Percentiles rank a stretch among this genome's conserved stretches.
phyloP scores from a whole-genome alignment of 805 yeast species.

The Spathaspora sp. region DNA sequence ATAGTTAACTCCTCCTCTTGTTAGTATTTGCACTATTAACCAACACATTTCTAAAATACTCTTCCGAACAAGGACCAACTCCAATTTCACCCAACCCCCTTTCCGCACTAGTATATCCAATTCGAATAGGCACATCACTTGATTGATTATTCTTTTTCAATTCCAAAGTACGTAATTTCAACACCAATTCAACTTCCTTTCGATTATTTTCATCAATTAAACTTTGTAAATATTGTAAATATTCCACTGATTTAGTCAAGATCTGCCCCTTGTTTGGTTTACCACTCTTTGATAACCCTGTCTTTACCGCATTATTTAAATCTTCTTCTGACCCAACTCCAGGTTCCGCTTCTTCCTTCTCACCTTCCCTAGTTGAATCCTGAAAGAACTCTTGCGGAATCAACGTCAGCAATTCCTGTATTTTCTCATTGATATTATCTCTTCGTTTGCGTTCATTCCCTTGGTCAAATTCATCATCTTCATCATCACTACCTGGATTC shows the following conservation, averaged over 20 bases:
- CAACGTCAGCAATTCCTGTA: constrained; percentile 38
- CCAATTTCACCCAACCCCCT: constrained; percentile 72
- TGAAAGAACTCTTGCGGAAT: constrained; percentile 35
- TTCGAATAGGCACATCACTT: constrained; percentile 37
- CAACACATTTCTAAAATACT: constrained; percentile 23
- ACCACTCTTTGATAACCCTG: constrained; percentile 71
- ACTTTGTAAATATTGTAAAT: constrained; percentile 62
- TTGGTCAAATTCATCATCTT: constrained; percentile 21
- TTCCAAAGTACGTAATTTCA: constrained; percentile 55
- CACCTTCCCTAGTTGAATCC: constrained; percentile 22
- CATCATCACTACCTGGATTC: constrained; percentile 16
- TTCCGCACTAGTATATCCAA: constrained; percentile 74
- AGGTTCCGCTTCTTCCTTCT: constrained; percentile 15
- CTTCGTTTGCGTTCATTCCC: constrained; percentile 41
- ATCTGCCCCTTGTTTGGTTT: constrained; percentile 85
- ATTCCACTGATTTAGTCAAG: constrained; percentile 70
- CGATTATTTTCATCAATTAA: constrained; percentile 76
- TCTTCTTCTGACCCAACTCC: constrained; percentile 14
- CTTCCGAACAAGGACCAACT: constrained; percentile 70
- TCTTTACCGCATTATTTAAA: constrained; percentile 25
- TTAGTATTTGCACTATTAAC: constrained; percentile 20
- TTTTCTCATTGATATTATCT: constrained; percentile 42
- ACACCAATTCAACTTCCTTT: constrained; percentile 69
- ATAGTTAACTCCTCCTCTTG: constrained; percentile 18
- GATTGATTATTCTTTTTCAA: constrained; percentile 27